Evolutionary conservation across 371 early-diverging fungal genomes (phyloP).

Genomic region (Apophysomyces sp.): DNA sequence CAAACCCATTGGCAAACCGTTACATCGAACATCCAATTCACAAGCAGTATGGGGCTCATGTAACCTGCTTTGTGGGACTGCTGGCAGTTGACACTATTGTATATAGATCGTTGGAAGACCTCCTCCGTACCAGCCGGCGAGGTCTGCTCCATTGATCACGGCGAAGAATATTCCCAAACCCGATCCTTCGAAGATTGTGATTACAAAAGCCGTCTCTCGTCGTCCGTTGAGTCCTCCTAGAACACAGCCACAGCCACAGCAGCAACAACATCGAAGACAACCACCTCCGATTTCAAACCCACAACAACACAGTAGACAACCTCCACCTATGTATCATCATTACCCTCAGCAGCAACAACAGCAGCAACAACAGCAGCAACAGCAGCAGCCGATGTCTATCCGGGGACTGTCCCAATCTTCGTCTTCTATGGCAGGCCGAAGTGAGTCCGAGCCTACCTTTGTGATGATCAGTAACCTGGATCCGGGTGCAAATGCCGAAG

Average conservation of each 20-base stretch:
- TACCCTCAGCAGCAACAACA: neutral
- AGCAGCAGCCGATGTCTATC: neutral
- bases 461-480: conserved; percentile 39
- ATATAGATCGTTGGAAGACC: neutral
- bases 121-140: neutral
- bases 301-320: neutral
- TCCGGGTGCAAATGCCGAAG: conserved; percentile 39
- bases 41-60: neutral
- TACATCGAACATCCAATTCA: neutral
- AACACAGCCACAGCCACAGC: no score
- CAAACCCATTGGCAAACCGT: neutral
- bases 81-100: neutral
- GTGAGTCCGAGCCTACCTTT: conserved; percentile 22
- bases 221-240: neutral
- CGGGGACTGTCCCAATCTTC: neutral
- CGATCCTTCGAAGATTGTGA: conserved; percentile 16
- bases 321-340: neutral
- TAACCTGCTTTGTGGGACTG: neutral
- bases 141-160: neutral
- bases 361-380: neutral
- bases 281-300: neutral
- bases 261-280: neutral
- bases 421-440: neutral
- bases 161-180: neutral
- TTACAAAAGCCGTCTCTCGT: conserved; percentile 10